phyloP scores from a whole-genome alignment of 2,329 filamentous ascomycete genomes.

The Fusarium burgessii region DNA sequence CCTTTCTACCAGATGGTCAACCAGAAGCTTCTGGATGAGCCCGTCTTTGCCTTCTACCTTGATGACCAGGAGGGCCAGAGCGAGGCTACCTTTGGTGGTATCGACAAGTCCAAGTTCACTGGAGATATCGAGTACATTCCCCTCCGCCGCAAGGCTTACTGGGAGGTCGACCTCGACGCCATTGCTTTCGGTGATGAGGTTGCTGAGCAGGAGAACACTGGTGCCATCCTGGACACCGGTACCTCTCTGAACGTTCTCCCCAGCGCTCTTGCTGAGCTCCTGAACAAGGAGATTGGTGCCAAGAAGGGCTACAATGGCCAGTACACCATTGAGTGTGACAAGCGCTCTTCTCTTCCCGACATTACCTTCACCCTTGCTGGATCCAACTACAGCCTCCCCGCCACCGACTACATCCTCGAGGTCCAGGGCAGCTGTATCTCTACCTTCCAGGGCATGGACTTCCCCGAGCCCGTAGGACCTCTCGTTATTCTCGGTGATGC shows the following conservation, averaged over 20 bases:
- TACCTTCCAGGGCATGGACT: slow-evolving; percentile 96
- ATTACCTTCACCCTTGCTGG: slow-evolving; percentile 91
- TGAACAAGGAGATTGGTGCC: slow-evolving; percentile 97
- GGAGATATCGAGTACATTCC: slow-evolving; percentile 95
- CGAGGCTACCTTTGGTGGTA: slow-evolving; percentile 89
- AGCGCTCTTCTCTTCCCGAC: slow-evolving; percentile 86
- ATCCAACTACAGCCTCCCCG: slow-evolving; percentile 89
- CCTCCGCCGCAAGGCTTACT: slow-evolving; percentile 98
- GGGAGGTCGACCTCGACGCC: slow-evolving; percentile 96
- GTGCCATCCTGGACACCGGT: slow-evolving; percentile 97
- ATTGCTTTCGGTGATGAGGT: slow-evolving; percentile 89
- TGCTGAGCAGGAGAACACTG: slow-evolving; percentile 92
- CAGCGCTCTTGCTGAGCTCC: slow-evolving; percentile 88
- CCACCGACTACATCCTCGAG: slow-evolving; percentile 96
- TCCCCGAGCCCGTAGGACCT: slow-evolving; percentile 87
- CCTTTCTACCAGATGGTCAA: slow-evolving; percentile 97
- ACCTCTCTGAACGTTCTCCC: slow-evolving; percentile 98
- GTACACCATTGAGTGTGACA: slow-evolving; percentile 91
- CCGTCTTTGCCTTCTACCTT: slow-evolving; percentile 97
- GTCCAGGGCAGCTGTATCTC: slow-evolving; percentile 96
- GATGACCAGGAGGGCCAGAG: slow-evolving; percentile 79
- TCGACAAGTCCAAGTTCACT: slow-evolving; percentile 82
- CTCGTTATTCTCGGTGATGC: slow-evolving; percentile 94
- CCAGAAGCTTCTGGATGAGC: slow-evolving; percentile 89
- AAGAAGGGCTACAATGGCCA: slow-evolving; percentile 99